Evolutionary conservation across 495 filamentous ascomycete species (phyloP).

Genomic region (Aspergillus conjunctus): DNA sequence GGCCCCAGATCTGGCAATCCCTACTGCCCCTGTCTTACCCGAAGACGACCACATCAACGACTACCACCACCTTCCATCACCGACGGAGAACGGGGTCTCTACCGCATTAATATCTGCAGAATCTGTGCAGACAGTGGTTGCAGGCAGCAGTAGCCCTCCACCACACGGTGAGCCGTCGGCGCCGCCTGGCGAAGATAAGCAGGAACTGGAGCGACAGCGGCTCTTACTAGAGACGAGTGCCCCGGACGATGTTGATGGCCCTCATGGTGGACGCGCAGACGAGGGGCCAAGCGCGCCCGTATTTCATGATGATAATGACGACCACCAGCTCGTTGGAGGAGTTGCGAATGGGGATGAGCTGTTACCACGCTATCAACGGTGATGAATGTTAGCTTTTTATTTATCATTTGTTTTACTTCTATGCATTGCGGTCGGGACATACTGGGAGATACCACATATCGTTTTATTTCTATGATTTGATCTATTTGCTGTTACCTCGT

Average conservation of each 20-base stretch:
- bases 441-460: slow-evolving; percentile 31
- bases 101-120: slow-evolving; percentile 45
- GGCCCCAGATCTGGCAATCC: slow-evolving; percentile 25
- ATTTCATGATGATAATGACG: slow-evolving; percentile 64
- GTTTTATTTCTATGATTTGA: slow-evolving; percentile 16
- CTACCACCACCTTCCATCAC: slow-evolving; percentile 40
- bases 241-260: slow-evolving; percentile 50
- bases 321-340: slow-evolving; percentile 48
- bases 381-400: slow-evolving; percentile 8
- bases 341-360: slow-evolving; percentile 49
- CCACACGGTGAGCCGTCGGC: slow-evolving; percentile 21
- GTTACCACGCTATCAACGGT: slow-evolving; percentile 52
- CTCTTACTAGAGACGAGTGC: slow-evolving; percentile 73
- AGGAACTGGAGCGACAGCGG: slow-evolving; percentile 76
- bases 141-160: slow-evolving; percentile 23
- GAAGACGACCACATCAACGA: slow-evolving; percentile 45
- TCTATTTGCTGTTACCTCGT: slow-evolving; percentile 9
- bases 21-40: slow-evolving; percentile 41
- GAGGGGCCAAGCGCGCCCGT: slow-evolving; percentile 65
- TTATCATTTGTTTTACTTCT: slow-evolving; percentile 11
- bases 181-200: slow-evolving; percentile 69
- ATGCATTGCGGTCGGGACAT: slow-evolving; percentile 29
- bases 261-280: slow-evolving; percentile 47
- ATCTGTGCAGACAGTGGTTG: slow-evolving; percentile 44
- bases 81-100: slow-evolving; percentile 26